Conservation (phyloP, 2,329 filamentous ascomycete species). For the Basipetospora sp. region DNA sequence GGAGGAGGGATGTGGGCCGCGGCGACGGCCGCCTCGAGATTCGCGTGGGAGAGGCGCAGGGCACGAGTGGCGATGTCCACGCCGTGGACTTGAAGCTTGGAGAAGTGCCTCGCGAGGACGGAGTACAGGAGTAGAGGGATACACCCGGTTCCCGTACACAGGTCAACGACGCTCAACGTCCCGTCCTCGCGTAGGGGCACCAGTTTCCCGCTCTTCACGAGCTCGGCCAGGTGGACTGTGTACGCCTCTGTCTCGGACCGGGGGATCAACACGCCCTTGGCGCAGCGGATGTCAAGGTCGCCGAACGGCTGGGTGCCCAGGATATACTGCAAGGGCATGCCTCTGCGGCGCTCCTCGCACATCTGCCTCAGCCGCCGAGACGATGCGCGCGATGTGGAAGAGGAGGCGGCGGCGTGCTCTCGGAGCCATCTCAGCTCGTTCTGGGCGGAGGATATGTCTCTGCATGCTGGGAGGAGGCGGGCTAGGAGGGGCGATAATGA, state of each 20-base stretch:
- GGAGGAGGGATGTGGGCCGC: slow-evolving; percentile 12
- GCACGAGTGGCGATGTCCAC: slow-evolving; percentile 59
- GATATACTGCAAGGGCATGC: slow-evolving; percentile 77
- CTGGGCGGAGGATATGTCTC: slow-evolving; percentile 45
- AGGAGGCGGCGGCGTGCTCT: slow-evolving; percentile 34
- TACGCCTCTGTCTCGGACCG: slow-evolving; percentile 63
- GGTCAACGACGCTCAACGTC: slow-evolving; percentile 54
- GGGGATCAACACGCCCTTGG: slow-evolving; percentile 70
- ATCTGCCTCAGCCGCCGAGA: slow-evolving; percentile 21
- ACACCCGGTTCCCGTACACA: slow-evolving; percentile 85
- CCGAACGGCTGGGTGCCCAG: slow-evolving; percentile 83
- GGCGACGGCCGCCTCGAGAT: slow-evolving; percentile 39
- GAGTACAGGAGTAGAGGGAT: slow-evolving; percentile 65
- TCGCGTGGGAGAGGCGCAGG: slow-evolving; percentile 48
- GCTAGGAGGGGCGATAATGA: slow-evolving; percentile 40
- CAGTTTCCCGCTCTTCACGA: slow-evolving; percentile 19
- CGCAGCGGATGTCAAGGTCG: slow-evolving; percentile 61
- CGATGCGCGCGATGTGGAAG: slow-evolving; percentile 6
- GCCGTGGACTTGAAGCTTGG: slow-evolving; percentile 41
- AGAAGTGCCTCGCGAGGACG: slow-evolving; percentile 32
- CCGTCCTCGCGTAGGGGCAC: slow-evolving; percentile 9
- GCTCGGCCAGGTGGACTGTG: slow-evolving; percentile 37
- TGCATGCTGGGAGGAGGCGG: slow-evolving; percentile 47
- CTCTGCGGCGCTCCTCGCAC: slow-evolving; percentile 36
- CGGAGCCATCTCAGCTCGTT: slow-evolving; percentile 62